These are phyloP conservation scores for Phalaenopsis equestris DNA, from an alignment of 106 monocot genomes.

Conservation along the genomic window DNA sequence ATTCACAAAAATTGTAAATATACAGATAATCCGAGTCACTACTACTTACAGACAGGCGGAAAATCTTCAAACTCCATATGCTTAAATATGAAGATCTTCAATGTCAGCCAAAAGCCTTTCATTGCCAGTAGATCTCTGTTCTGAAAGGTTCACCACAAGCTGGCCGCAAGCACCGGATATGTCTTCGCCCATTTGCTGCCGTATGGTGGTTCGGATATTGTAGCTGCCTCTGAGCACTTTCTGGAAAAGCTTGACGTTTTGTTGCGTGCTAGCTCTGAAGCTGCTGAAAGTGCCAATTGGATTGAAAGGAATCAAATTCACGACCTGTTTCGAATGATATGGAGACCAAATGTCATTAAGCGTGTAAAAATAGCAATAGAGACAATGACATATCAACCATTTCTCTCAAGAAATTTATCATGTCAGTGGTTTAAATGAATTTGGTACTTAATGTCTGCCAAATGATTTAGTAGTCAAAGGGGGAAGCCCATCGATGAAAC, in stretches of 20 bases:
- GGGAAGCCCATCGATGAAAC: no score
- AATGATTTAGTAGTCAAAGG: no score
- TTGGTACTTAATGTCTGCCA: no score
- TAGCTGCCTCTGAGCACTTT: constrained; percentile 63
- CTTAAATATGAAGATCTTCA: constrained; percentile 61
- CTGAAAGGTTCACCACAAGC: constrained; percentile 64
- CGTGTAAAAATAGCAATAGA: background rate
- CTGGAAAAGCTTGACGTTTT: constrained; percentile 72
- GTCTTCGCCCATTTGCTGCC: constrained; percentile 91
- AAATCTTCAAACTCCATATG: background rate
- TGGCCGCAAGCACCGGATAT: constrained; percentile 98
- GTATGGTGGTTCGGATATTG: constrained; percentile 78
- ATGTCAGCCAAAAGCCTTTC: constrained; percentile 59
- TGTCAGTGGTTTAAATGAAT: no score
- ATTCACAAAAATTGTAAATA: background rate
- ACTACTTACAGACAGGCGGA: background rate
- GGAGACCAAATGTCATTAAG: background rate
- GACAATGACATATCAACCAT: no score
- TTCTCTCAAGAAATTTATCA: no score
- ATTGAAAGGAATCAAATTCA: constrained; percentile 96
- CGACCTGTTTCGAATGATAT: constrained; percentile 46
- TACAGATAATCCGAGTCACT: background rate
- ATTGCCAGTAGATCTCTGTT: constrained; percentile 44
- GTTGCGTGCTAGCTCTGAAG: constrained; percentile 46
- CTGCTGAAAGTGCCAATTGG: constrained; percentile 54